phyloP scores from a whole-genome alignment of 2,329 filamentous ascomycete species.

The Lachnellula arida region DNA sequence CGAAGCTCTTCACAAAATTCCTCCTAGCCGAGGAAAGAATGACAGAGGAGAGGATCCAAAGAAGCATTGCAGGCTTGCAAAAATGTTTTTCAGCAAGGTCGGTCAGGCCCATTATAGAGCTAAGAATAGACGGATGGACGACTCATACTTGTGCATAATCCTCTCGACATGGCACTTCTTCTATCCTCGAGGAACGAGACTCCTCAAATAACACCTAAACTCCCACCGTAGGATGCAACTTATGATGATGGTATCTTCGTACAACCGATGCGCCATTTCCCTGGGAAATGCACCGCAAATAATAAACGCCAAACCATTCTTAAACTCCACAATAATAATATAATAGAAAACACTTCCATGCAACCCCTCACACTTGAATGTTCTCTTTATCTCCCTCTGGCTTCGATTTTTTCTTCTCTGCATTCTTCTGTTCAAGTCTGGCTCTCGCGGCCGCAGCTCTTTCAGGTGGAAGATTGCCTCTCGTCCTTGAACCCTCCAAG shows the following conservation, averaged over 20 bases:
- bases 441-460: constrained; percentile 33
- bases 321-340: background rate
- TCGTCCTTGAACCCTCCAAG: constrained; percentile 18
- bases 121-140: too few relatives aligned
- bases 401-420: constrained; percentile 25
- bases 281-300: background rate
- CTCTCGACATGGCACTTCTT: too few relatives aligned
- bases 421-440: constrained; percentile 29
- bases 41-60: too few relatives aligned
- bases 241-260: constrained; percentile 8
- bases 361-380: constrained; percentile 6
- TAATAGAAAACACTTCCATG: background rate
- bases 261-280: background rate
- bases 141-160: too few relatives aligned
- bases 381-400: constrained; percentile 24
- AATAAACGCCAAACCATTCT: background rate
- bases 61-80: too few relatives aligned
- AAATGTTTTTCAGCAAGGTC: too few relatives aligned
- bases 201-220: background rate
- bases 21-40: background rate
- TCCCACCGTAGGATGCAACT: constrained; percentile 1
- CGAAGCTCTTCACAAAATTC: background rate
- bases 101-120: too few relatives aligned
- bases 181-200: background rate
- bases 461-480: constrained; percentile 28